Conservation (phyloP, 208 protist species). For the Crithidia thermophila region DNA sequence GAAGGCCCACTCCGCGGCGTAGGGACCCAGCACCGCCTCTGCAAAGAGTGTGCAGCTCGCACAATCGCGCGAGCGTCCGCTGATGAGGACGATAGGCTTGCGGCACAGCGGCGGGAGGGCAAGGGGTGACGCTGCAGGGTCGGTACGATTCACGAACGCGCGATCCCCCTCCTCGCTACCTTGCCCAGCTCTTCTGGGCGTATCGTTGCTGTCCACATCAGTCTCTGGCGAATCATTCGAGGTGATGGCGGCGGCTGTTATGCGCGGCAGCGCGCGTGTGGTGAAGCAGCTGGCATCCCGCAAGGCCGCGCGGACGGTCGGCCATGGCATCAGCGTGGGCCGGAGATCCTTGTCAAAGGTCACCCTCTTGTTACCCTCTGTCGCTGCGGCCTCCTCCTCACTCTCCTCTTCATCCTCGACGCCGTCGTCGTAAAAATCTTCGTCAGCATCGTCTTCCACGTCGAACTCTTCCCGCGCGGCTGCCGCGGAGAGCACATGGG, state of each 20-base stretch:
- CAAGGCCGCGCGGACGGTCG: slow-evolving; percentile 12
- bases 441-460: not conserved
- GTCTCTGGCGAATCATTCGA: too few relatives aligned
- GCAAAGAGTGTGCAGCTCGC: slow-evolving; percentile 26
- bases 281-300: slow-evolving; percentile 22
- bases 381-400: not conserved
- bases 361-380: not conserved
- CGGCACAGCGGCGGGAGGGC: slow-evolving; percentile 34
- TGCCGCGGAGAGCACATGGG: slow-evolving; percentile 7
- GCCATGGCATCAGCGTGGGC: slow-evolving; percentile 27
- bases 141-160: slow-evolving; percentile 4
- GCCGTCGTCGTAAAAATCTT: not conserved
- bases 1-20: slow-evolving; percentile 48
- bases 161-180: not conserved
- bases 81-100: slow-evolving; percentile 36
- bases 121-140: not conserved
- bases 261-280: slow-evolving; percentile 23
- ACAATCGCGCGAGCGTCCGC: slow-evolving; percentile 24
- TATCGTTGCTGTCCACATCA: too few relatives aligned
- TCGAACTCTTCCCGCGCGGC: not conserved
- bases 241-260: not conserved
- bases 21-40: slow-evolving; percentile 14
- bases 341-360: slow-evolving; percentile 24
- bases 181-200: not conserved
- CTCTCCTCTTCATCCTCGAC: not conserved